Base-by-base conservation (phyloP, 768 basidiomycete genomes). In the Mycena galopus region DNA sequence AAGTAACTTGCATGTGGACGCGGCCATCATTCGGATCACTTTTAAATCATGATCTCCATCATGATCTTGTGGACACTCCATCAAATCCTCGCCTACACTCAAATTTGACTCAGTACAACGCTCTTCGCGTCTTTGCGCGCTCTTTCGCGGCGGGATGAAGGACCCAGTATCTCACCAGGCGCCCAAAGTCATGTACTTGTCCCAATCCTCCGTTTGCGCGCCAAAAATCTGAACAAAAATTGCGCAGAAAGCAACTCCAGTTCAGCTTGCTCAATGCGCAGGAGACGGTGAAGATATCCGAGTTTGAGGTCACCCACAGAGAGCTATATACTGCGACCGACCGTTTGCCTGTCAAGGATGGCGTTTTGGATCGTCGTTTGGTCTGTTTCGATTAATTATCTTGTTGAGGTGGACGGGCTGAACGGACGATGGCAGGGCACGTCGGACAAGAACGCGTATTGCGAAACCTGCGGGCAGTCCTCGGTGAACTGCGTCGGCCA, bases 401-500 rank as follows among this genome's bases (percentile, higher is more conserved):
- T n/a, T n/a, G n/a, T 50, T 27, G 35, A 55, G 9, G n/a, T 47
- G 30, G 16, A 42, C 16, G 19, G 42, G 25, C 63, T 44, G 37
- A 61, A 3, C 9, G 19, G 19, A 35, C 25, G 3, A 63, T 57
- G 61, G 33, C 75, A 98, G 97, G 98, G 98, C 51, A 97, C 96
- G 5, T 95, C 95, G 47, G 96, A 98, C 80, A 99, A 99, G 86
- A 89, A 87, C 69, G 90, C 93, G 30, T 93, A 92, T 78, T 99
- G 98, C 82, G 95, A 97, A 82, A 99, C 98, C 0, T 99, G 98
- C 78, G 96, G 96, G 10, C 90, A 96, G 73, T 92, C 90, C 21
- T 92, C 95, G 32, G 94, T 96, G 3, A 96, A 98, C 72, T 99
- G 98, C 79, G 97, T 98, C 27, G 98, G 98, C 1, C 98, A 99